phyloP scores from a whole-genome alignment of 345 rosid genomes.

The Syzygium aqueum region DNA sequence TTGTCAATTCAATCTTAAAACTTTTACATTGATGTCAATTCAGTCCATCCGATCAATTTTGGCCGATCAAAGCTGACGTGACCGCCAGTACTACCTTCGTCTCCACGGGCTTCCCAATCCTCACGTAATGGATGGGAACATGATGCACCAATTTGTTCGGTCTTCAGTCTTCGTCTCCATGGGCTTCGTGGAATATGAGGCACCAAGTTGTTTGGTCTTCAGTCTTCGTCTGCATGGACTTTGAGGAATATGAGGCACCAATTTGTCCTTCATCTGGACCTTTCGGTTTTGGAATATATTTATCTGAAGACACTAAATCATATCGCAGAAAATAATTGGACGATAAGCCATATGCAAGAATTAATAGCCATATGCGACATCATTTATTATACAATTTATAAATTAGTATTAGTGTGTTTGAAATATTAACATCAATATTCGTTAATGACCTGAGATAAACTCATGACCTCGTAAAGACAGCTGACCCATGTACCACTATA shows the following conservation, averaged over 20 bases:
- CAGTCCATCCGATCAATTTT: too few species aligned
- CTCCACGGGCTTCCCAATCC: too few species aligned
- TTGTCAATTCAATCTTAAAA: too few species aligned
- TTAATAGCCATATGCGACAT: neutral
- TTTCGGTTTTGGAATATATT: neutral
- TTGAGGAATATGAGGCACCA: neutral
- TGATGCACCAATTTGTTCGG: neutral
- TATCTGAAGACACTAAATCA: neutral
- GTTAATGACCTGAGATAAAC: too few species aligned
- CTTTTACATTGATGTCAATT: too few species aligned
- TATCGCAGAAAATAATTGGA: neutral
- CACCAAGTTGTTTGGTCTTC: neutral
- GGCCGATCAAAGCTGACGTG: too few species aligned
- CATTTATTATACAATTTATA: neutral
- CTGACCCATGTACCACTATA: too few species aligned
- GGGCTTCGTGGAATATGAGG: neutral
- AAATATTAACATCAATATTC: neutral
- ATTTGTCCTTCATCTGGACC: neutral
- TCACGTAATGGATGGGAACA: accelerated
- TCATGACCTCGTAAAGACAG: too few species aligned
- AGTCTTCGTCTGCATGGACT: neutral
- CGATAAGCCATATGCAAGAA: neutral
- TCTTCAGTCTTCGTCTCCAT: neutral
- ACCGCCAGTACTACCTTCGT: too few species aligned
- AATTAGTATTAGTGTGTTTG: neutral